Conservation (phyloP, 116 monocot genomes). For the Papilionanthe hybrid region DNA sequence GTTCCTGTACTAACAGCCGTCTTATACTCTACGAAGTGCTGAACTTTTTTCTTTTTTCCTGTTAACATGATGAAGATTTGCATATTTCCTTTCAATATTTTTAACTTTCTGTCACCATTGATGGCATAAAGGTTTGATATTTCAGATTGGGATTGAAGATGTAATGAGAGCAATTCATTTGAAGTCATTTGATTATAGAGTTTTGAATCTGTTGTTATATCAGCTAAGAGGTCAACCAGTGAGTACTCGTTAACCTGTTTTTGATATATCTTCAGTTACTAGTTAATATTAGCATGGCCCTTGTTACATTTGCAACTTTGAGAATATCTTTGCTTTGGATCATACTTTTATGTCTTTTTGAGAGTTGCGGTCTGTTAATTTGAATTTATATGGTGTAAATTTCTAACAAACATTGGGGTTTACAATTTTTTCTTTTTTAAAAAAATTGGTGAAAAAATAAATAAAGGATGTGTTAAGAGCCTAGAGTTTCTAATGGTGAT, state of each 20-base stretch:
- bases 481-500: not conserved
- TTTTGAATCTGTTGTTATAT: constrained; percentile 80
- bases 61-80: not conserved
- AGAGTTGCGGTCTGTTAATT: not conserved
- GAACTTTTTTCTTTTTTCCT: not conserved
- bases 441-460: not conserved
- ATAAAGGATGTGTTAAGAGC: not conserved
- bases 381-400: not conserved
- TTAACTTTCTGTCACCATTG: not conserved
- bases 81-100: not conserved
- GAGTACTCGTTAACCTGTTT: constrained; percentile 7
- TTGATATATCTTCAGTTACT: not conserved
- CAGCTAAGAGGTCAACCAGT: constrained; percentile 68
- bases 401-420: not conserved
- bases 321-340: not conserved
- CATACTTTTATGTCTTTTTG: not conserved
- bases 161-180: constrained; percentile 75
- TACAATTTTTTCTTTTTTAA: not conserved
- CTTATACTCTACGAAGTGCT: not conserved
- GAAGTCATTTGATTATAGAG: constrained; percentile 94
- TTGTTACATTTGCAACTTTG: not conserved
- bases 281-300: not conserved
- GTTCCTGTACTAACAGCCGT: not conserved
- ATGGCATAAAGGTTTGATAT: not conserved
- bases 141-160: constrained; percentile 77